phyloP scores from a whole-genome alignment of 352 stramenopile species.

The Saprolegnia diclina region DNA sequence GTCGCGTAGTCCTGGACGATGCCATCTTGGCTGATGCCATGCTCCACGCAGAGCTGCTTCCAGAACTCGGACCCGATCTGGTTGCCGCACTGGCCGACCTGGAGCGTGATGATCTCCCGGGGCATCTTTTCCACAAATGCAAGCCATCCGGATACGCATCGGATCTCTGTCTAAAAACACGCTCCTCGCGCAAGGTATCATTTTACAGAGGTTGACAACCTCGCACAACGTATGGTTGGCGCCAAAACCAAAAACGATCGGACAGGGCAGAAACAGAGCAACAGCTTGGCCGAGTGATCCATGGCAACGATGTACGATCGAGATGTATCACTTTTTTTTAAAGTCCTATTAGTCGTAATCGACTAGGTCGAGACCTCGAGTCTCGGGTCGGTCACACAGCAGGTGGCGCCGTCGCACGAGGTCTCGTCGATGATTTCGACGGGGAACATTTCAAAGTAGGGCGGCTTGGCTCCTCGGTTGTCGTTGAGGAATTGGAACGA shows the following conservation, averaged over 20 bases:
- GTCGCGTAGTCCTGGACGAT: conserved; percentile 93
- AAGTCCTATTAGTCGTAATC: too few relatives aligned
- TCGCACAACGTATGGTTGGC: too few relatives aligned
- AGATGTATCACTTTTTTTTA: too few relatives aligned
- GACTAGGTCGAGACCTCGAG: too few relatives aligned
- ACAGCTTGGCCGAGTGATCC: too few relatives aligned
- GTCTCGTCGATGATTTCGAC: conserved; percentile 68
- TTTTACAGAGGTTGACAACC: too few relatives aligned
- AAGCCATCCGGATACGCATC: neutral
- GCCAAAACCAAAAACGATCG: too few relatives aligned
- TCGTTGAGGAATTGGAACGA: conserved; percentile 71
- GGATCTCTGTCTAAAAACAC: neutral
- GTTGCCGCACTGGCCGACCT: conserved; percentile 99
- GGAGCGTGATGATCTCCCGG: conserved; percentile 99
- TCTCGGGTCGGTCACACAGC: neutral
- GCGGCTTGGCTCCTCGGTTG: conserved; percentile 63
- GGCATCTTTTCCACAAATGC: conserved; percentile 63
- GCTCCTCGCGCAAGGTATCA: neutral
- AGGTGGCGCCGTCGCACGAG: neutral
- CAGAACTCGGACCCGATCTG: conserved; percentile 99
- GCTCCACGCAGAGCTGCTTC: conserved; percentile 98
- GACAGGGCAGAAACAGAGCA: too few relatives aligned
- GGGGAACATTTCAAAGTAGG: conserved; percentile 55
- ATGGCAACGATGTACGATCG: too few relatives aligned
- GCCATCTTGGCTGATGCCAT: conserved; percentile 96